These are phyloP conservation scores for Candida lessepsii DNA, from an alignment of 805 yeast species.

Conservation along the genomic window DNA sequence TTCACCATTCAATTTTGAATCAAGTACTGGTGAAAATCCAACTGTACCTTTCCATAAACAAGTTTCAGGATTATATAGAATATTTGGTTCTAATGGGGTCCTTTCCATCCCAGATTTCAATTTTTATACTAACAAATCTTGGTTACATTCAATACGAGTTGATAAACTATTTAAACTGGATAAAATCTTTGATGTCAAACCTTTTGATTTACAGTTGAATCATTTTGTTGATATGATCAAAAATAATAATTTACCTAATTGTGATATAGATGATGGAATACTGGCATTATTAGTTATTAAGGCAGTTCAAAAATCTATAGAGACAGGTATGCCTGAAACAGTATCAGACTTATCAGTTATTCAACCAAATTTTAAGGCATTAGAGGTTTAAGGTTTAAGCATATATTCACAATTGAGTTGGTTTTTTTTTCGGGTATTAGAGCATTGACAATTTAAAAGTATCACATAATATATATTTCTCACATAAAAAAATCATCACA, in stretches of 20 bases:
- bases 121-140: slow-evolving; percentile 21
- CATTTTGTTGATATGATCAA: slow-evolving; percentile 37
- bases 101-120: slow-evolving; percentile 38
- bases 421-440: background rate
- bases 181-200: slow-evolving; percentile 16
- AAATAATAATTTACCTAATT: slow-evolving; percentile 25
- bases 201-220: slow-evolving; percentile 39
- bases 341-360: slow-evolving; percentile 26
- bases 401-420: slow-evolving; percentile 2
- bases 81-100: slow-evolving; percentile 40
- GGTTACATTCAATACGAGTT: slow-evolving; percentile 16
- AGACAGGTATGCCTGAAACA: slow-evolving; percentile 32
- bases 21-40: slow-evolving; percentile 42
- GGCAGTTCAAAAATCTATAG: slow-evolving; percentile 33
- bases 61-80: slow-evolving; percentile 32
- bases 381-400: slow-evolving; percentile 10
- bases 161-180: slow-evolving; percentile 7
- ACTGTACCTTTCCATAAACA: slow-evolving; percentile 29
- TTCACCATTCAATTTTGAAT: slow-evolving; percentile 38
- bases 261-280: slow-evolving; percentile 39
- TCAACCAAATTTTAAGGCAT: slow-evolving; percentile 18
- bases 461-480: background rate
- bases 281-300: slow-evolving; percentile 36
- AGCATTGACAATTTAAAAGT: background rate
- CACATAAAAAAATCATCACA: background rate